Conservation (phyloP, 768 basidiomycete genomes). For the Plicaturopsis crispa region DNA sequence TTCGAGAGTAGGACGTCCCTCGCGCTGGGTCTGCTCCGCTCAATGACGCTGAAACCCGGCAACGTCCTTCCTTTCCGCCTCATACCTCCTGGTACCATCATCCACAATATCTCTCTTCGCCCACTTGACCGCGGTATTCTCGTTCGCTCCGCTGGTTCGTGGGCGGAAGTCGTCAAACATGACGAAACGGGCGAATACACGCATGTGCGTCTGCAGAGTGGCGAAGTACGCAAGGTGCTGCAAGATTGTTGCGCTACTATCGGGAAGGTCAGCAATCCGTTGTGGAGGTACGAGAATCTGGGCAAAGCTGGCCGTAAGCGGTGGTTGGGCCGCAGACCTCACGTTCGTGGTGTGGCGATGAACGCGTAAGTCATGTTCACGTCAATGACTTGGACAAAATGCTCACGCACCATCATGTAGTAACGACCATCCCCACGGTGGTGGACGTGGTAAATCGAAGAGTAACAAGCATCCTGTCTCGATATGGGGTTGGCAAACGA, state of each 20-base stretch:
- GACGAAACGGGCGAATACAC: slow-evolving; percentile 65
- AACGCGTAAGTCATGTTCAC: slow-evolving; percentile 68
- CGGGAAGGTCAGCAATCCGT: slow-evolving; percentile 84
- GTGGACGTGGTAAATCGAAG: slow-evolving; percentile 97
- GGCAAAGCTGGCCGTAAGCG: slow-evolving; percentile 90
- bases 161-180: slow-evolving; percentile 74
- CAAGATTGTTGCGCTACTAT: slow-evolving; percentile 82
- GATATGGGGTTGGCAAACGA: slow-evolving; percentile 88
- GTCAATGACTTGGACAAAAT: no score
- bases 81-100: slow-evolving; percentile 85
- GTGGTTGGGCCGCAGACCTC: slow-evolving; percentile 81
- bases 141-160: slow-evolving; percentile 85
- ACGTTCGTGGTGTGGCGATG: slow-evolving; percentile 94
- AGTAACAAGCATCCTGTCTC: slow-evolving; percentile 91
- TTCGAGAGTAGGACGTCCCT: slow-evolving; percentile 34
- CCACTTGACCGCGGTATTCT: slow-evolving; percentile 74
- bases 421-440: slow-evolving; percentile 91
- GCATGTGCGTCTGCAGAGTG: slow-evolving; percentile 83
- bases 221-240: slow-evolving; percentile 84
- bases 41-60: slow-evolving; percentile 78
- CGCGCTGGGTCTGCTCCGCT: slow-evolving; percentile 78
- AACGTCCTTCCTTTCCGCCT: slow-evolving; percentile 89
- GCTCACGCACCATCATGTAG: slow-evolving; percentile 33
- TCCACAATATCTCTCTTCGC: slow-evolving; percentile 79
- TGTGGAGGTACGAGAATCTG: slow-evolving; percentile 77